Base-by-base conservation (phyloP, 352 stramenopile species). In the Bremia lactucae region DNA sequence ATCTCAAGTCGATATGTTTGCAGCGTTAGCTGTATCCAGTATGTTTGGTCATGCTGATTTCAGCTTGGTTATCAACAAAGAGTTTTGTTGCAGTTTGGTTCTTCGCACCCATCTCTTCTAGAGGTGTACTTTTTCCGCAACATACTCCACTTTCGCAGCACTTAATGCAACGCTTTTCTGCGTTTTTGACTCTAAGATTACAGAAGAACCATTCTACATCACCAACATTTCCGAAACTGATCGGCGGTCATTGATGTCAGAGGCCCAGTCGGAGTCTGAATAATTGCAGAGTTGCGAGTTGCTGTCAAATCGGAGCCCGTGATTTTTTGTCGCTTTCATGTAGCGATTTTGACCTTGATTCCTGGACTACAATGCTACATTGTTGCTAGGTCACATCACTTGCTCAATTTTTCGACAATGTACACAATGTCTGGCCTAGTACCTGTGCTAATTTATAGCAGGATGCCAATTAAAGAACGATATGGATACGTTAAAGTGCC, bases 341-440 rank as follows among this genome's bases (percentile, higher is more conserved):
- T 64, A 67, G 9, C 54, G 56, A 7, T n/a, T n/a, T 62, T 22
- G 4, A 60, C 31, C 1, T 47, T 25, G 37, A 65, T 44, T 10
- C 57, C 44, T 36, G 48, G 46, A 13, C 55, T 49, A 53, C 46
- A 65, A 24, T 62, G 25, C 13, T 21, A 13, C 15, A 25, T 29
- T 10, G 10, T 46, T 22, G 39, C 15, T 10, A 10, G 18, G 8
- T 45, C 16, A 18, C 15, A 36, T n/a, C 18, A 29, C 28, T 28
- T 33, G 19, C 28, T 37, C 19, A 46, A 7, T 13, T 29, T 19
- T 15, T 18, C 28, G 3, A 46, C 28, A 20, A 38, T 42, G 18
- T 56, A 66, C 1, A 45, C 42, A 38, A 63, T 45, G 34, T 63
- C 49, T 36, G 39, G 39, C 28, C 39, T 15, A 6, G 39, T 46